These are phyloP conservation scores for Phalaenopsis aphrodite DNA, from an alignment of 106 monocot genomes.

Conservation along the genomic window DNA sequence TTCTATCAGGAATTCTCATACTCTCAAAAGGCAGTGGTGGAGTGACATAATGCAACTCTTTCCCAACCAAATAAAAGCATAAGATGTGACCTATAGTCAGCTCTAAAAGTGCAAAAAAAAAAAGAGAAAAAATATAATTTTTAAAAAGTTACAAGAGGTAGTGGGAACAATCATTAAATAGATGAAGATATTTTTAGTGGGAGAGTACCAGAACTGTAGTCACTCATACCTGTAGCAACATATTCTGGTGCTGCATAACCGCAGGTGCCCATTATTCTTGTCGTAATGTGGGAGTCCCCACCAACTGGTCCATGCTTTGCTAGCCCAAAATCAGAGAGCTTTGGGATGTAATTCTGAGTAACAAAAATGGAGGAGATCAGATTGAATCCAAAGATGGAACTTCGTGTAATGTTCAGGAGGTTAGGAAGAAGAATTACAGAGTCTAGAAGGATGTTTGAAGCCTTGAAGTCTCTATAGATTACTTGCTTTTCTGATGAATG, in stretches of 20 bases:
- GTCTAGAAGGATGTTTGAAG: constrained; percentile 71
- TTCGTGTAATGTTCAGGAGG: neutral
- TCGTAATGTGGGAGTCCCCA: constrained; percentile 50
- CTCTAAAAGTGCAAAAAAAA: neutral
- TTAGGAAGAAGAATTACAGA: constrained; percentile 12
- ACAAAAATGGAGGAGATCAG: neutral
- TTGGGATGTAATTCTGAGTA: constrained; percentile 43
- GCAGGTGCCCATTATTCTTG: constrained; percentile 59
- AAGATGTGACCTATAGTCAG: neutral
- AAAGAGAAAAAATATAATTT: neutral
- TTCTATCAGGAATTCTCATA: neutral
- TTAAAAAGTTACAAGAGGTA: neutral
- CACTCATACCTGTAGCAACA: constrained; percentile 43
- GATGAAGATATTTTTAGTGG: neutral
- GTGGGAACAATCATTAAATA: neutral
- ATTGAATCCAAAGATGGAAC: neutral
- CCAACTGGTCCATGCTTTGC: constrained; percentile 58
- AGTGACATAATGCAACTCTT: neutral
- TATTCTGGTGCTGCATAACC: constrained; percentile 86
- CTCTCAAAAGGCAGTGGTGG: neutral
- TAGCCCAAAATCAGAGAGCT: constrained; percentile 74
- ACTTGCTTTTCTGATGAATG: constrained; percentile 41
- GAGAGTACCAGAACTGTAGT: neutral
- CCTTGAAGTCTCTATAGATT: constrained; percentile 75
- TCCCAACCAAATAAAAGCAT: neutral